Evolutionary conservation across 352 stramenopile genomes (phyloP).

Genomic region (Phytophthora agathidicida): DNA sequence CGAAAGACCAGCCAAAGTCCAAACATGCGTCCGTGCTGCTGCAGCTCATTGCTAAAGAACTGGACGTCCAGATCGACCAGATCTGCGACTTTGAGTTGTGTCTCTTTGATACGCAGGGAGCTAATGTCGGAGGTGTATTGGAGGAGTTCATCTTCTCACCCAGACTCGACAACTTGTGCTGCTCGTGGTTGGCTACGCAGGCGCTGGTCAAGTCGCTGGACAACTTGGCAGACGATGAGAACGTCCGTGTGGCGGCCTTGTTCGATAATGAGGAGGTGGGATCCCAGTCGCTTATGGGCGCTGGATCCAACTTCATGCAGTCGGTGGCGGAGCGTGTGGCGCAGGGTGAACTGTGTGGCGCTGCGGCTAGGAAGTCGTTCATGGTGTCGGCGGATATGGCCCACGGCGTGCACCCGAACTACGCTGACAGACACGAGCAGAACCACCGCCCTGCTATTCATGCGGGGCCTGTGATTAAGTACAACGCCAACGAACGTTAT

Average conservation of each 20-base stretch:
- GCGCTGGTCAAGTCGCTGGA: conserved; percentile 83
- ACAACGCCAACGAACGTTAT: conserved; percentile 98
- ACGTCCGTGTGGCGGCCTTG: conserved; percentile 93
- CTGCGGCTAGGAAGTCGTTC: conserved; percentile 73
- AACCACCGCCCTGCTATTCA: conserved; percentile 94
- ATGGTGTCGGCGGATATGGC: conserved; percentile 96
- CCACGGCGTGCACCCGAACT: conserved; percentile 98
- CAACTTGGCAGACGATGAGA: conserved; percentile 71
- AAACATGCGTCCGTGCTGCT: conserved; percentile 95
- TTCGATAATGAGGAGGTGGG: conserved; percentile 99
- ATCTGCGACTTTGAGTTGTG: conserved; percentile 98
- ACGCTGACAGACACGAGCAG: conserved; percentile 95
- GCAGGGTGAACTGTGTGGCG: conserved; percentile 57
- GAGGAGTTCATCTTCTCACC: conserved; percentile 97
- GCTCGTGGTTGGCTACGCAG: conserved; percentile 93
- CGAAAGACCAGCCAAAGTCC: conserved; percentile 60
- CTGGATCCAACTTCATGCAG: conserved; percentile 84
- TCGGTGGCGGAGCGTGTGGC: conserved; percentile 66
- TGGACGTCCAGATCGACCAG: conserved; percentile 81
- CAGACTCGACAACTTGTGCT: conserved; percentile 97
- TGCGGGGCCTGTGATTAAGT: conserved; percentile 98
- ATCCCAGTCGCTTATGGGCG: conserved; percentile 87
- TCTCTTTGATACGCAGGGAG: conserved; percentile 96
- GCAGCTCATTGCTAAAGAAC: conserved; percentile 91
- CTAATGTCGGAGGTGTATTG: conserved; percentile 90